Conservation (phyloP, 75 land plant genomes). For the Cunninghamia lanceolata region DNA sequence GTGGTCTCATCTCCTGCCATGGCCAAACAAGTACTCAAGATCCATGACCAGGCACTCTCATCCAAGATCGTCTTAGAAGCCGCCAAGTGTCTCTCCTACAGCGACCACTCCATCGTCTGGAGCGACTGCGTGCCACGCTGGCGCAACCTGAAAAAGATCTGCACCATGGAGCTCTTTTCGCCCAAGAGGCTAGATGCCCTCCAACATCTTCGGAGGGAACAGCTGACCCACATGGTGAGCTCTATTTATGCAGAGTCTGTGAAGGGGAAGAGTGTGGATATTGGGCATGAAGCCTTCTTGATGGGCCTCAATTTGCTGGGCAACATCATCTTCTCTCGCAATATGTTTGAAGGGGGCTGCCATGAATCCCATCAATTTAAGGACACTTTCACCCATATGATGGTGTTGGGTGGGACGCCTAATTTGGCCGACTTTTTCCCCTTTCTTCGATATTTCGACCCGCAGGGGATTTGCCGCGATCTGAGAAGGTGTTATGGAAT, state of each 20-base stretch:
- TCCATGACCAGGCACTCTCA: constrained; percentile 33
- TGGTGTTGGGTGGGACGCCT: constrained; percentile 29
- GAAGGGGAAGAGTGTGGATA: too few relatives aligned
- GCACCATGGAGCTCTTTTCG: constrained; percentile 40
- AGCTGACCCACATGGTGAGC: background rate
- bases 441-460: constrained; percentile 27
- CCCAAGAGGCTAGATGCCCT: constrained; percentile 26
- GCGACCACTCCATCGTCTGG: constrained; percentile 15
- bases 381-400: constrained; percentile 15
- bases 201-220: constrained; percentile 13
- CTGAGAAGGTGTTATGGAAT: background rate
- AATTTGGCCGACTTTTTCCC: constrained; percentile 45
- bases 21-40: constrained; percentile 40
- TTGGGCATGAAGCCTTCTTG: constrained; percentile 25
- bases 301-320: constrained; percentile 34
- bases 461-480: constrained; percentile 20
- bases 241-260: too few relatives aligned
- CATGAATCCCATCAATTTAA: constrained; percentile 21
- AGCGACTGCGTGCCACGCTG: constrained; percentile 46
- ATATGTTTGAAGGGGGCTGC: constrained; percentile 22
- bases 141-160: constrained; percentile 42
- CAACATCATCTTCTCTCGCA: constrained; percentile 30
- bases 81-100: constrained; percentile 17
- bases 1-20: constrained; percentile 32
- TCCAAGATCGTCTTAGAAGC: constrained; percentile 27